Evolutionary conservation across 208 protist genomes (phyloP).

Genomic region (Ichthyophonus hoferi): DNA sequence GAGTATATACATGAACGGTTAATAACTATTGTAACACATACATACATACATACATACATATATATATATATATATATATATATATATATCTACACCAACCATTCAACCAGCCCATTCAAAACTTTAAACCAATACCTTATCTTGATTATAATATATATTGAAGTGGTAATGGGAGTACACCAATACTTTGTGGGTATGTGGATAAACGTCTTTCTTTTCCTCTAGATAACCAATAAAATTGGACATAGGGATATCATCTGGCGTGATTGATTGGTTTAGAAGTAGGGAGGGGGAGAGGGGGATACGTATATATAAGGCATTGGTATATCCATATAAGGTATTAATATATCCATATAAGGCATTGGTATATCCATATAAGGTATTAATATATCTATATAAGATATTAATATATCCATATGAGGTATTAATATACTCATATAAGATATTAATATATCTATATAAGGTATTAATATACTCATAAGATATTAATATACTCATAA

Average conservation of each 20-base stretch:
- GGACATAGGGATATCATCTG: conserved; percentile 71
- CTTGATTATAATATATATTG: conserved; percentile 68
- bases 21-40: not conserved
- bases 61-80: not conserved
- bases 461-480: too few species aligned
- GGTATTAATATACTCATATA: too few species aligned
- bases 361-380: too few species aligned
- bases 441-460: too few species aligned
- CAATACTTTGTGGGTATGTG: conserved; percentile 27
- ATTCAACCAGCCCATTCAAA: not conserved
- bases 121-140: conserved; percentile 46
- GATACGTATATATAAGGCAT: not conserved
- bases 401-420: too few species aligned
- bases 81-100: not conserved
- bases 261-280: not conserved
- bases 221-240: conserved; percentile 67
- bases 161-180: conserved; percentile 82
- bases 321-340: too few species aligned
- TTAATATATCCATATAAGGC: too few species aligned
- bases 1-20: not conserved
- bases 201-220: conserved; percentile 26
- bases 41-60: not conserved
- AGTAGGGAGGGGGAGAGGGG: not conserved
- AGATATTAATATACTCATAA: too few species aligned
- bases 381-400: too few species aligned